Evolutionary conservation across 2,329 filamentous ascomycete species (phyloP), one percentile per base, ranked within the genome.

Genomic region (Ciborinia camelliae): DNA sequence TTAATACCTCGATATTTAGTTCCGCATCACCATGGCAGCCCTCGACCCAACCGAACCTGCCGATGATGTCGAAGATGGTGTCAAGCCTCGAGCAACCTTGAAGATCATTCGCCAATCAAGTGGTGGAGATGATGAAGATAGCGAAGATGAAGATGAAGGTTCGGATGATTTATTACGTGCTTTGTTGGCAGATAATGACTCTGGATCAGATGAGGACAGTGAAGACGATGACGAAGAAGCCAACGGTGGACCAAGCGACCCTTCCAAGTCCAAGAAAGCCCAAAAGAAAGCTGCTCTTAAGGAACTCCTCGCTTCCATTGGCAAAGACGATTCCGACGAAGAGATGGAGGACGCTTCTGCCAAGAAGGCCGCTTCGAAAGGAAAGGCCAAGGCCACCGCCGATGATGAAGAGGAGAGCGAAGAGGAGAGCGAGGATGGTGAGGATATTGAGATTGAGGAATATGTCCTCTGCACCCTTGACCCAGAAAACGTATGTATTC

Each of bases 1-100:
- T 69, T 73, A 58, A 72, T 37, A 37, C 45, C 48, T 35, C 15
- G 20, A 61, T 57, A 18, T 47, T 20, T 74, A 97, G 93, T 96
- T 97, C 81, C 92, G 92, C 77, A 92, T 99, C 76, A 98, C 93
- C 74, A 99, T 99, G 95, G 95, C 96, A 74, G 95, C 95, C 70
- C 89, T 99, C 77, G 94, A 99, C 77, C 95, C 95, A 65, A 92
- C 86, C 74, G 90, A 90, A 73, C 83, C 86, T 72, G 84, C 88
- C 43, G 82, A 83, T 65, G 83, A 84, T 61, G 84, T 82, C 72
- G 86, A 88, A 74, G 78, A 85, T 66, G 85, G 85, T 72, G 78
- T 80, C 65, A 79, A 87, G 68, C 85, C 88, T 72, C 90, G 93
- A 72, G 90, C 95, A 62, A 99, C 95, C 60, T 82, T 99, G 74